These are phyloP conservation scores for Lagenidium giganteum DNA, from an alignment of 352 stramenopile genomes.

Conservation along the genomic window DNA sequence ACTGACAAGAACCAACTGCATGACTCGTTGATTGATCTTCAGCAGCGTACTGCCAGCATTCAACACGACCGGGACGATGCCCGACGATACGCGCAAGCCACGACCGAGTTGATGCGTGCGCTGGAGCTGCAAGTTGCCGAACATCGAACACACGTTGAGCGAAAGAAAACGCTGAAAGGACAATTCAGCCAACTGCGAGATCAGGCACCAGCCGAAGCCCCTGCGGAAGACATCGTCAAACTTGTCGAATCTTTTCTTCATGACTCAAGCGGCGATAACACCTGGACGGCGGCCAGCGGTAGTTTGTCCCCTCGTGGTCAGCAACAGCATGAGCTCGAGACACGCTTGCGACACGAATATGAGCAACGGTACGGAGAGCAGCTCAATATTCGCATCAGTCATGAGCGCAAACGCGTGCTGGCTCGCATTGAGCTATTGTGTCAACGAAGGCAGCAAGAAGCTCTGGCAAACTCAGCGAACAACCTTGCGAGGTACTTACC, in stretches of 20 bases:
- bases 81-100: conserved; percentile 23
- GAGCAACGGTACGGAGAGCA: conserved; percentile 47
- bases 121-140: conserved; percentile 21
- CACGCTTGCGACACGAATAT: conserved; percentile 37
- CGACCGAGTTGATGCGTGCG: conserved; percentile 15
- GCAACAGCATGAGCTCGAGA: conserved; percentile 15
- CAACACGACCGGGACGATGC: conserved; percentile 28
- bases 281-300: no score
- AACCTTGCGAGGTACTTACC: background rate
- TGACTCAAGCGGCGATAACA: background rate
- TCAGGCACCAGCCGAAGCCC: background rate
- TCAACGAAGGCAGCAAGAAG: conserved; percentile 2
- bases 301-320: no score
- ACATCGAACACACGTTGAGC: background rate
- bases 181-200: conserved; percentile 4
- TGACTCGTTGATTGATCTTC: conserved; percentile 31
- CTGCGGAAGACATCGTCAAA: conserved; percentile 6
- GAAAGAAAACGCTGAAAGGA: background rate
- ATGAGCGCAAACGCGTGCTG: conserved; percentile 49
- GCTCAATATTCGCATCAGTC: conserved; percentile 42
- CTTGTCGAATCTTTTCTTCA: conserved; percentile 20
- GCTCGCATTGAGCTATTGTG: conserved; percentile 48
- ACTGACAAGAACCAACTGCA: conserved; percentile 32
- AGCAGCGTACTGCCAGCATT: conserved; percentile 28
- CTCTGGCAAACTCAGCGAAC: background rate